Evolutionary conservation across 352 stramenopile species (phyloP).

Genomic region (Phytophthora fragariae): DNA sequence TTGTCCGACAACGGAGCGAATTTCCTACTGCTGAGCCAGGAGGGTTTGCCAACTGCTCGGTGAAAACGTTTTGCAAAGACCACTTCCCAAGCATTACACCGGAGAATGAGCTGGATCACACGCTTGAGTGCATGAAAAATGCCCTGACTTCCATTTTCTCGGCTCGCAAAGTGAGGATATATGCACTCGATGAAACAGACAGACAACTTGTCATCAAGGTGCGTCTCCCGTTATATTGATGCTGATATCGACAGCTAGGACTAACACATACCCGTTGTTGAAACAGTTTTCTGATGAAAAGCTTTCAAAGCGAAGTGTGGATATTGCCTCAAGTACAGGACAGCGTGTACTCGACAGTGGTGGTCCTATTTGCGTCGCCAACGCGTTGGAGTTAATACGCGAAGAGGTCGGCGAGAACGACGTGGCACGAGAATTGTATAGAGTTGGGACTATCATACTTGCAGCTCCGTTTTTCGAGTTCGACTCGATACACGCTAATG

Average conservation of each 20-base stretch:
- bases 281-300: conserved; percentile 69
- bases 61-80: conserved; percentile 82
- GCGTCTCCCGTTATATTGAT: conserved; percentile 1
- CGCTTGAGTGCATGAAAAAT: conserved; percentile 72
- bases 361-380: conserved; percentile 33
- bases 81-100: conserved; percentile 78
- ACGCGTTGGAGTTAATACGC: conserved; percentile 28
- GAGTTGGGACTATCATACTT: conserved; percentile 52
- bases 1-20: conserved; percentile 51
- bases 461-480: conserved; percentile 47
- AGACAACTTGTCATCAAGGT: conserved; percentile 71
- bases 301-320: conserved; percentile 47
- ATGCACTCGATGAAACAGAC: conserved; percentile 54
- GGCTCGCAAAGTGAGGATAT: conserved; percentile 69
- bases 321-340: conserved; percentile 43
- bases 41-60: conserved; percentile 63
- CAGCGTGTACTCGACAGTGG: conserved; percentile 43
- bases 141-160: conserved; percentile 65
- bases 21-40: conserved; percentile 43
- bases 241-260: not conserved
- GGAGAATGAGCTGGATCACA: conserved; percentile 83
- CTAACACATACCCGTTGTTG: not conserved
- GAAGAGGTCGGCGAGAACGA: conserved; percentile 29
- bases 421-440: conserved; percentile 51
- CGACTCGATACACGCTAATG: conserved; percentile 29